phyloP scores from a whole-genome alignment of 805 yeast genomes.

The Kodamaea kakaduensis region DNA sequence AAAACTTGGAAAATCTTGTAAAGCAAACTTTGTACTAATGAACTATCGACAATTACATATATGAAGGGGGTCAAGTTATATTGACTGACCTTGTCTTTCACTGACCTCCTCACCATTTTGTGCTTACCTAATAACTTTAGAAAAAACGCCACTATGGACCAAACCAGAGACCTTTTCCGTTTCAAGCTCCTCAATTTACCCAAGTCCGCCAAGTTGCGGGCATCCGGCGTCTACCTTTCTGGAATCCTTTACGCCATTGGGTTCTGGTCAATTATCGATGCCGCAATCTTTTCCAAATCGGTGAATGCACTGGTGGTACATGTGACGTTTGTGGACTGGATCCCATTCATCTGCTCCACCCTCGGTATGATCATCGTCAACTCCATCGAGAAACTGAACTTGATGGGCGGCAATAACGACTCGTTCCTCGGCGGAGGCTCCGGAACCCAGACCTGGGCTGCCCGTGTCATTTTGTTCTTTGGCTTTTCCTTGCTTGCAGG shows the following conservation, averaged over 20 bases:
- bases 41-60: too few relatives aligned
- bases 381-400: slow-evolving; percentile 63
- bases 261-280: slow-evolving; percentile 85
- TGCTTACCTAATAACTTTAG: background rate
- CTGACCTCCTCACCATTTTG: background rate
- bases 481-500: slow-evolving; percentile 94
- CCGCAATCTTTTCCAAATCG: slow-evolving; percentile 79
- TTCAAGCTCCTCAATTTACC: slow-evolving; percentile 62
- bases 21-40: too few relatives aligned
- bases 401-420: slow-evolving; percentile 40
- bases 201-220: slow-evolving; percentile 63
- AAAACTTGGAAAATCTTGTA: slow-evolving; percentile 1
- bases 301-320: slow-evolving; percentile 84
- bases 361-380: slow-evolving; percentile 84
- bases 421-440: slow-evolving; percentile 37
- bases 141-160: slow-evolving; percentile 28
- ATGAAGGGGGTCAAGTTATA: too few relatives aligned
- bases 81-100: too few relatives aligned
- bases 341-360: slow-evolving; percentile 84
- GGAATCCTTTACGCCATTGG: slow-evolving; percentile 81
- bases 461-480: slow-evolving; percentile 80
- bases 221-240: slow-evolving; percentile 71
- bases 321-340: slow-evolving; percentile 92
- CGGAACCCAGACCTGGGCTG: slow-evolving; percentile 78
- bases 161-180: slow-evolving; percentile 55